phyloP scores from a whole-genome alignment of 2,329 filamentous ascomycete species.

The Nemania abortiva region DNA sequence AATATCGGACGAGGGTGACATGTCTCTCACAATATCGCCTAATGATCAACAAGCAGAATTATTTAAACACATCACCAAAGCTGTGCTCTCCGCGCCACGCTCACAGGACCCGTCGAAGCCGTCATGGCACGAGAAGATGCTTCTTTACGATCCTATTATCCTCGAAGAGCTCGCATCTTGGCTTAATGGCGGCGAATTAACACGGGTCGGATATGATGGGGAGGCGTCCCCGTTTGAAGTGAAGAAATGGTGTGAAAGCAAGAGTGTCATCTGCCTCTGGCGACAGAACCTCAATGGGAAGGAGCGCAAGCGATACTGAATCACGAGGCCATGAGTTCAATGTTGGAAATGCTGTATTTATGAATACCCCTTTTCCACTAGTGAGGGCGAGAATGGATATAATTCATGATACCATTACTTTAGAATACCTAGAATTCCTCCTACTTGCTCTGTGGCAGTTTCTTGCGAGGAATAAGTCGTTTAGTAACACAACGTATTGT shows the following conservation, averaged over 20 bases:
- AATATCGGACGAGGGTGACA: conserved; percentile 57
- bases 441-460: neutral
- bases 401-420: neutral
- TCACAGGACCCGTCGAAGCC: conserved; percentile 63
- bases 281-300: conserved; percentile 66
- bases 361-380: conserved; percentile 41
- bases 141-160: conserved; percentile 91
- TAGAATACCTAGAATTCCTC: neutral
- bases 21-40: conserved; percentile 59
- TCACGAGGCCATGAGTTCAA: conserved; percentile 9
- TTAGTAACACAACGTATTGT: too few relatives aligned
- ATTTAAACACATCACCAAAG: conserved; percentile 67
- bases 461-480: too few relatives aligned
- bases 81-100: conserved; percentile 64
- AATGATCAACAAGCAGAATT: conserved; percentile 59
- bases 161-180: conserved; percentile 87
- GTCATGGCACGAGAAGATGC: conserved; percentile 92
- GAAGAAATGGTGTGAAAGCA: conserved; percentile 90
- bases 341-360: conserved; percentile 21
- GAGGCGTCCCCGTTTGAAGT: conserved; percentile 75
- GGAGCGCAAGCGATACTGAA: conserved; percentile 64
- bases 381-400: neutral
- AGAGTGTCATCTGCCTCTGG: conserved; percentile 87
- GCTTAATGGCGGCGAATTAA: conserved; percentile 80
- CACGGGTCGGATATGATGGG: conserved; percentile 71